Percentiles rank a stretch among this genome's conserved stretches.
phyloP scores from a whole-genome alignment of 805 yeast genomes.

The Isabelozyma heimii region DNA sequence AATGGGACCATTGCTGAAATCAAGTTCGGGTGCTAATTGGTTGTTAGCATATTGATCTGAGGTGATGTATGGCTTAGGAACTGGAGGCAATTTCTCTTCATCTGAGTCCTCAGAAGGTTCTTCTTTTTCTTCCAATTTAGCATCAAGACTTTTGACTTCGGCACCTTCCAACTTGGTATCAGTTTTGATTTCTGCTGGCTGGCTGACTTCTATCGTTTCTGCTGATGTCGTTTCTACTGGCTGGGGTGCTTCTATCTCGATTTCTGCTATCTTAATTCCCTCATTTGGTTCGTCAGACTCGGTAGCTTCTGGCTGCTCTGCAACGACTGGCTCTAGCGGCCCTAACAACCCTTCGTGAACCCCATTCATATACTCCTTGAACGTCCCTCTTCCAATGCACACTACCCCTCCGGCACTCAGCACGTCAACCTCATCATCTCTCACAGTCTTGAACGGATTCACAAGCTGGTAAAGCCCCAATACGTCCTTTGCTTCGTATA shows the following conservation, averaged over 20 bases:
- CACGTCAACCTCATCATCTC: constrained; percentile 44
- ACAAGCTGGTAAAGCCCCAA: constrained; percentile 53
- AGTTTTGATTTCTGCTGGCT: constrained; percentile 3
- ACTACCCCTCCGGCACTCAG: constrained; percentile 76
- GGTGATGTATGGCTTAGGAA: constrained; percentile 62
- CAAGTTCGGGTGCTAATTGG: constrained; percentile 59
- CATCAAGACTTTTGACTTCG: neutral
- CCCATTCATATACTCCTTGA: constrained; percentile 87
- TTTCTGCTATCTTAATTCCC: constrained; percentile 1
- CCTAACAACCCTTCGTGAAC: constrained; percentile 94
- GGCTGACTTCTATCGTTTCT: constrained; percentile 10
- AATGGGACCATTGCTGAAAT: constrained; percentile 25
- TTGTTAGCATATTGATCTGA: constrained; percentile 57
- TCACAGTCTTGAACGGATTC: constrained; percentile 39
- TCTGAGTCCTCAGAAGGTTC: constrained; percentile 17
- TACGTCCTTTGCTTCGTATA: constrained; percentile 44
- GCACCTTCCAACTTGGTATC: constrained; percentile 4
- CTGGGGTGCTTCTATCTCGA: constrained; percentile 1
- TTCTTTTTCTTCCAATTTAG: constrained; percentile 3
- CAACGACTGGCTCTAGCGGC: constrained; percentile 55
- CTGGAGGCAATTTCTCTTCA: constrained; percentile 37
- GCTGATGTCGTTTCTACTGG: constrained; percentile 28
- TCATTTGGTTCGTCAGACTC: neutral
- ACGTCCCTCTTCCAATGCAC: constrained; percentile 94
- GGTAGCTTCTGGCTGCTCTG: constrained; percentile 7